Conservation (phyloP, 2,329 filamentous ascomycete species). For the Ambrosiella xylebori region DNA sequence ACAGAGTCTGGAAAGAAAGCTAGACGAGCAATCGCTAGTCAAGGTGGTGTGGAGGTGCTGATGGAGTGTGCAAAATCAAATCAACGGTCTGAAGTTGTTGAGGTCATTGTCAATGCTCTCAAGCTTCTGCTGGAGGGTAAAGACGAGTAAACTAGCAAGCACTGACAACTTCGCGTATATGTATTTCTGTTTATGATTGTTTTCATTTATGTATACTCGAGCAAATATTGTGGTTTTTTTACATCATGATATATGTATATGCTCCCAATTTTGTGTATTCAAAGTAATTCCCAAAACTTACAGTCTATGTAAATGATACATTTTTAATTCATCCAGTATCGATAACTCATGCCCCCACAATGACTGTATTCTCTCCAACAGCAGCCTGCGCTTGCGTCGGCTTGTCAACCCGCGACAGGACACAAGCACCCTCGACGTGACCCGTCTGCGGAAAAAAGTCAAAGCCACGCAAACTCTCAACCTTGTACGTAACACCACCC, state of each 20-base stretch:
- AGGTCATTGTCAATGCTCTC: slow-evolving; percentile 53
- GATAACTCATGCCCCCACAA: neutral
- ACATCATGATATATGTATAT: neutral
- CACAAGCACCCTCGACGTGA: slow-evolving; percentile 43
- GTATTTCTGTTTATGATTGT: too few species aligned
- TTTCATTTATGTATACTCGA: too few species aligned
- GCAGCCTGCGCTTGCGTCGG: neutral
- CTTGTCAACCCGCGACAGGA: slow-evolving; percentile 12
- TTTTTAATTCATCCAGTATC: neutral
- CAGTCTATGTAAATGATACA: neutral
- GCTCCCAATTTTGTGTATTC: neutral
- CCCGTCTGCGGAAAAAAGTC: slow-evolving; percentile 90
- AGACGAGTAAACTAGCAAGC: slow-evolving; percentile 7
- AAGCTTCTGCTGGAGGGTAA: slow-evolving; percentile 42
- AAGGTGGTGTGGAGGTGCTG: slow-evolving; percentile 48
- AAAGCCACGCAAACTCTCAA: slow-evolving; percentile 83
- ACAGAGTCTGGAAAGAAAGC: slow-evolving; percentile 47
- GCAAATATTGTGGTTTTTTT: too few species aligned
- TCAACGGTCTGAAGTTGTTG: slow-evolving; percentile 50
- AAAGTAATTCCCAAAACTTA: neutral
- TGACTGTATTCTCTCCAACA: neutral
- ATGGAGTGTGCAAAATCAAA: slow-evolving; percentile 54
- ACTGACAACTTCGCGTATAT: neutral
- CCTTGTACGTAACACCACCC: slow-evolving; percentile 45
- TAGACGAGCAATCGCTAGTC: slow-evolving; percentile 40